Conservation (phyloP, 108 stramenopile species). For the Nitzschia sp. region DNA sequence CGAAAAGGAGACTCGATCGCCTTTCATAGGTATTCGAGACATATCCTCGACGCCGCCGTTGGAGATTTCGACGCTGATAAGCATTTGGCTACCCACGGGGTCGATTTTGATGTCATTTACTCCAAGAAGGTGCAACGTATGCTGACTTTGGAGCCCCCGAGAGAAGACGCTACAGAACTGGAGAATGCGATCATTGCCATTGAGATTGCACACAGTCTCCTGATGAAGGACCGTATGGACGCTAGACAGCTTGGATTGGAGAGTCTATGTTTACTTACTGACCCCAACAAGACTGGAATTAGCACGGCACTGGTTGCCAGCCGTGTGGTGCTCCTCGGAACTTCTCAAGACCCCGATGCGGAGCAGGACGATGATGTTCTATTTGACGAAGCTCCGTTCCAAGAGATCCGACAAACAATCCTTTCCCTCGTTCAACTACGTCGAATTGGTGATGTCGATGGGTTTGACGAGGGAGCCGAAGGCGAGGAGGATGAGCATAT, state of each 20-base stretch:
- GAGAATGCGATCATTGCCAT: slow-evolving; percentile 80
- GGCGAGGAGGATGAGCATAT: slow-evolving; percentile 62
- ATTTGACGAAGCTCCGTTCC: slow-evolving; percentile 72
- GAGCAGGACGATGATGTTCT: slow-evolving; percentile 54
- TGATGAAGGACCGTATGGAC: slow-evolving; percentile 90
- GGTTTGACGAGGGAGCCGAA: slow-evolving; percentile 43
- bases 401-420: slow-evolving; percentile 81
- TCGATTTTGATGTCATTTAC: slow-evolving; percentile 43
- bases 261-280: slow-evolving; percentile 76
- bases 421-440: slow-evolving; percentile 70
- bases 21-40: slow-evolving; percentile 75
- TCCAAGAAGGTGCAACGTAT: slow-evolving; percentile 53
- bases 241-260: slow-evolving; percentile 81
- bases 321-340: slow-evolving; percentile 74
- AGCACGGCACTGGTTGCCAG: slow-evolving; percentile 83
- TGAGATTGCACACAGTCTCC: slow-evolving; percentile 81
- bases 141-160: slow-evolving; percentile 30
- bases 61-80: slow-evolving; percentile 65
- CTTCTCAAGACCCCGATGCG: slow-evolving; percentile 49
- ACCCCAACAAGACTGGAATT: slow-evolving; percentile 73
- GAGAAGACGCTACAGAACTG: slow-evolving; percentile 38
- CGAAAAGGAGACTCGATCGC: slow-evolving; percentile 78
- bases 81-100: slow-evolving; percentile 45
- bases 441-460: slow-evolving; percentile 72
- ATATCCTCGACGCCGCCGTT: slow-evolving; percentile 79